Conservation (phyloP, 805 yeast species). For the Metschnikowia arizonensis region DNA sequence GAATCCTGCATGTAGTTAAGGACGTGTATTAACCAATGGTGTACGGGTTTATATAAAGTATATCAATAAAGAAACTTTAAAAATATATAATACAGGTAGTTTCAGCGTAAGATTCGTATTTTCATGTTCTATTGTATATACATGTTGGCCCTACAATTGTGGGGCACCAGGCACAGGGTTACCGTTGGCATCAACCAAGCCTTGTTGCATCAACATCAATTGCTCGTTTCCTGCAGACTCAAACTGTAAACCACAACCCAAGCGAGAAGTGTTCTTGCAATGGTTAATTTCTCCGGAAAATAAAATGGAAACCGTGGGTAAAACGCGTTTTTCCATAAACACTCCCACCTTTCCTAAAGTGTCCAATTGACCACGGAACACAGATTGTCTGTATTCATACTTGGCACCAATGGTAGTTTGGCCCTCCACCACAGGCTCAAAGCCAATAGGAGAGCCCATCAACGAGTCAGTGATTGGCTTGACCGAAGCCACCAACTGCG, state of each 20-base stretch:
- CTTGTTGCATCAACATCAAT: constrained; percentile 86
- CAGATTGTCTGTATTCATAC: constrained; percentile 94
- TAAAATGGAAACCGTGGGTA: constrained; percentile 84
- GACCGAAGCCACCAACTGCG: constrained; percentile 73
- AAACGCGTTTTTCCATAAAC: constrained; percentile 86
- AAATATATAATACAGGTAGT: no score
- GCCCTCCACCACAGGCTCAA: constrained; percentile 85
- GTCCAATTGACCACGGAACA: constrained; percentile 93
- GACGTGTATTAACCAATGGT: no score
- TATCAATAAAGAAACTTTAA: no score
- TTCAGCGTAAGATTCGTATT: no score
- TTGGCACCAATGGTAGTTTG: constrained; percentile 93
- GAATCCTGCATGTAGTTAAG: no score
- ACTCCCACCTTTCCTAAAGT: constrained; percentile 86
- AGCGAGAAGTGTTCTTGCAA: constrained; percentile 58
- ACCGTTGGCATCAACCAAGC: constrained; percentile 76
- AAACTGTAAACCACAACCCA: constrained; percentile 93
- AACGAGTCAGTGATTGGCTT: constrained; percentile 70
- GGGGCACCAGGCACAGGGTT: constrained; percentile 83
- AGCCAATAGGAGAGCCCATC: constrained; percentile 75
- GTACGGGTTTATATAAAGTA: no score
- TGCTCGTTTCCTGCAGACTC: constrained; percentile 95
- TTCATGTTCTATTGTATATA: constrained; percentile 16
- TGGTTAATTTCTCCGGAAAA: constrained; percentile 95
- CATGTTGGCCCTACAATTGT: constrained; percentile 33